Conservation (phyloP, 805 yeast genomes). For the Barnettozyma siamensis region DNA sequence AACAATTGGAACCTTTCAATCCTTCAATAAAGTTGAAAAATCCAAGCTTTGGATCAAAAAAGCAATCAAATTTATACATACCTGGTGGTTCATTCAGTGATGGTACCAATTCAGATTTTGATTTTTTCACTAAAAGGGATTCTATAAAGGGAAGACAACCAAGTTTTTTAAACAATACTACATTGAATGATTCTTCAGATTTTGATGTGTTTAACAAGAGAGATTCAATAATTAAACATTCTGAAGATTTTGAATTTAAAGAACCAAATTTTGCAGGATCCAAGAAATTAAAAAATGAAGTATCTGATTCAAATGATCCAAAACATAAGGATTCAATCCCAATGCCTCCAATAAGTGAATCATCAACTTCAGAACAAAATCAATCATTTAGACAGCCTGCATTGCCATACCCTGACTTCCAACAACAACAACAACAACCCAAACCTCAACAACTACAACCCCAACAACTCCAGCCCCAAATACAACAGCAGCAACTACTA, state of each 20-base stretch:
- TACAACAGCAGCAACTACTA: neutral
- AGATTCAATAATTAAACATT: conserved; percentile 24
- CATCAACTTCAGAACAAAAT: neutral
- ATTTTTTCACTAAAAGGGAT: conserved; percentile 23
- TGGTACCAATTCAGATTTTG: conserved; percentile 17
- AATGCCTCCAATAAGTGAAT: conserved; percentile 5
- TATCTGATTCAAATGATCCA: conserved; percentile 15
- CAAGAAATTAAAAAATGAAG: conserved; percentile 20
- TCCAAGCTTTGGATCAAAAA: conserved; percentile 21
- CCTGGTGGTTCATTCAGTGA: conserved; percentile 15
- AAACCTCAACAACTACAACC: too few species aligned
- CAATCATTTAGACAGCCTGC: conserved; percentile 11
- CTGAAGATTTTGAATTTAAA: conserved; percentile 12
- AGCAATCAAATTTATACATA: conserved; percentile 10
- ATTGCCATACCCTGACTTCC: conserved; percentile 8
- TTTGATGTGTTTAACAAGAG: conserved; percentile 25
- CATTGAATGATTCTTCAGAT: conserved; percentile 21
- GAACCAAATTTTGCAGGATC: conserved; percentile 8
- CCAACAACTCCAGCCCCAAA: neutral
- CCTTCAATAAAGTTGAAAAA: conserved; percentile 28
- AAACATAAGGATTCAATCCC: conserved; percentile 1
- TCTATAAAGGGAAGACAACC: conserved; percentile 23
- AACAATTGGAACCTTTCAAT: conserved; percentile 44
- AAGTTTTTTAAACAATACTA: conserved; percentile 20
- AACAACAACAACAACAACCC: conserved; percentile 1